Conservation (phyloP, 2,329 filamentous ascomycete genomes). For the Stagonosporopsis chrysanthemi region DNA sequence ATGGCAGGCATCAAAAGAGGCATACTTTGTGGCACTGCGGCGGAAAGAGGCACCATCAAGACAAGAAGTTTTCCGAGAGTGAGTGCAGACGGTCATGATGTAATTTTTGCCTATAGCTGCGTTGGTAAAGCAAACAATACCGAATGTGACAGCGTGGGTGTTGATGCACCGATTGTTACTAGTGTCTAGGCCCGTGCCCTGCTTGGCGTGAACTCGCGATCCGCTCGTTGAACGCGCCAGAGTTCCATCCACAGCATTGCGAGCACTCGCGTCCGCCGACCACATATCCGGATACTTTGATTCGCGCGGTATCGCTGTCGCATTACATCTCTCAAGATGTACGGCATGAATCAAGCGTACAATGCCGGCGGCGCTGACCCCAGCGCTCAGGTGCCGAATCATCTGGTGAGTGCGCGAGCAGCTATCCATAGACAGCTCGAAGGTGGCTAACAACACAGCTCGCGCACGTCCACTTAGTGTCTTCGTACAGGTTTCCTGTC, state of each 20-base stretch:
- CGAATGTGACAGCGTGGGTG: not conserved
- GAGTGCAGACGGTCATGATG: not conserved
- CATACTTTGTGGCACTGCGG: slow-evolving; percentile 81
- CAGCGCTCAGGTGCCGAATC: slow-evolving; percentile 45
- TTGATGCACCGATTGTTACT: not conserved
- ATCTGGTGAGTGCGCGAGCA: slow-evolving; percentile 38
- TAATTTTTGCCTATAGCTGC: not conserved
- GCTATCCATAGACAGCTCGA: slow-evolving; percentile 12
- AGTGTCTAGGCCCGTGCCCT: slow-evolving; percentile 5
- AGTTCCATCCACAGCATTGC: slow-evolving; percentile 4
- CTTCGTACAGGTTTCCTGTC: slow-evolving; percentile 79
- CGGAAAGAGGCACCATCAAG: slow-evolving; percentile 64
- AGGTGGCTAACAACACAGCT: slow-evolving; percentile 61
- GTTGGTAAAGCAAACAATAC: not conserved
- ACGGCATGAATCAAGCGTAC: slow-evolving; percentile 45
- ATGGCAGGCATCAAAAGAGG: slow-evolving; percentile 78
- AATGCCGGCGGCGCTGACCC: slow-evolving; percentile 39
- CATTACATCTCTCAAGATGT: slow-evolving; percentile 38
- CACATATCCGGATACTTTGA: not conserved
- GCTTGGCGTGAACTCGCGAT: slow-evolving; percentile 18
- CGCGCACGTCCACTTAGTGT: slow-evolving; percentile 89
- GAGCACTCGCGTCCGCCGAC: slow-evolving; percentile 14
- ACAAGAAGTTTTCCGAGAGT: slow-evolving; percentile 55
- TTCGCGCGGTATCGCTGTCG: slow-evolving; percentile 37
- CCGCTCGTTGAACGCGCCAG: slow-evolving; percentile 16